These are phyloP conservation scores for Magnusiomyces sp. DNA, from an alignment of 1,139 yeast species.

Conservation along the genomic window DNA sequence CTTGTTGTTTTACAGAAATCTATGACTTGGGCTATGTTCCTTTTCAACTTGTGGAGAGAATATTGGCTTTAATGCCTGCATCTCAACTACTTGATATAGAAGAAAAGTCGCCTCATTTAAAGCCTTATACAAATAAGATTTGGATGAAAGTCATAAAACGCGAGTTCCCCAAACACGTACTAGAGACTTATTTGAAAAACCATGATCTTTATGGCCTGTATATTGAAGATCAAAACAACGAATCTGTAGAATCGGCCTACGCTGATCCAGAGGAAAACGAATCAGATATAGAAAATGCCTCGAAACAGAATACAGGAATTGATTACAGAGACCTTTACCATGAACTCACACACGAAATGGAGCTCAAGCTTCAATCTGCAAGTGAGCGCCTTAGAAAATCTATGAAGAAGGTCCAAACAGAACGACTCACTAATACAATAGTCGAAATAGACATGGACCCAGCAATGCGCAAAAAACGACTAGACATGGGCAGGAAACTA, in stretches of 20 bases:
- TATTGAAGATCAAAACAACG: no score
- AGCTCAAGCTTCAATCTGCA: neutral
- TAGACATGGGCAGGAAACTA: no score
- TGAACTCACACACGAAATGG: neutral
- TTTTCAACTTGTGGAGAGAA: neutral
- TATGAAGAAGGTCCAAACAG: slow-evolving; percentile 1
- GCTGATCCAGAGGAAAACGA: no score
- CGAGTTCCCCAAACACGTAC: neutral
- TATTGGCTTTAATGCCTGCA: neutral
- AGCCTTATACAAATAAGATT: neutral
- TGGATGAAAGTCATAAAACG: slow-evolving; percentile 1
- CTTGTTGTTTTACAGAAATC: neutral
- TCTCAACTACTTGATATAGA: neutral
- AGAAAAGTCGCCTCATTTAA: slow-evolving; percentile 4
- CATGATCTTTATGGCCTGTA: no score
- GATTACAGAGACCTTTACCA: neutral
- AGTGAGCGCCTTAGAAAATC: neutral
- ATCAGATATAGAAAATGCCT: no score
- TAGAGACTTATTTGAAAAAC: neutral
- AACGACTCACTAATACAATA: neutral
- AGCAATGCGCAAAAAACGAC: no score
- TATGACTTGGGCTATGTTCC: slow-evolving; percentile 3
- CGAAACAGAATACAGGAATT: neutral
- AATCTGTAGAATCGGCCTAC: no score
- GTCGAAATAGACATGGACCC: slow-evolving; percentile 1